Conservation (phyloP, 768 basidiomycete genomes). For the Boletus barrowsii region DNA sequence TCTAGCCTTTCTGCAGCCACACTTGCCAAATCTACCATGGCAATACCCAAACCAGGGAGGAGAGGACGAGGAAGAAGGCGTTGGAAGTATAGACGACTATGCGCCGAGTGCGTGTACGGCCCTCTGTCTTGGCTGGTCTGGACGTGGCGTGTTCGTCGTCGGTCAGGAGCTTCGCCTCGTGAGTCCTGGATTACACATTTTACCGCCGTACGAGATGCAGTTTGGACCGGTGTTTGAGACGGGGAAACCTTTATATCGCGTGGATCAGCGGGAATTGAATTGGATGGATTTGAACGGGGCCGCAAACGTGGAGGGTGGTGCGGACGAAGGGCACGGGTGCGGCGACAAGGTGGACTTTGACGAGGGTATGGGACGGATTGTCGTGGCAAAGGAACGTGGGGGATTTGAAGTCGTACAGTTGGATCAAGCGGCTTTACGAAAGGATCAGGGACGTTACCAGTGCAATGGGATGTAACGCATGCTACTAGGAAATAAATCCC, state of each 20-base stretch:
- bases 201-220: slow-evolving; percentile 31
- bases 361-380: slow-evolving; percentile 31
- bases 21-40: slow-evolving; percentile 1
- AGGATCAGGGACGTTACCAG: background rate
- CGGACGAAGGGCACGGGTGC: background rate
- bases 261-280: slow-evolving; percentile 8
- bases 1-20: slow-evolving; percentile 12
- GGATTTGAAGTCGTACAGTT: slow-evolving; percentile 29
- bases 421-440: background rate
- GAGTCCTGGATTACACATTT: slow-evolving; percentile 21
- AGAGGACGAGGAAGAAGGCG: background rate
- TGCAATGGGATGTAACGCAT: background rate
- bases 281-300: background rate
- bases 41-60: background rate
- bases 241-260: slow-evolving; percentile 16
- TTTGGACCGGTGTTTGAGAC: slow-evolving; percentile 26
- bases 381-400: slow-evolving; percentile 23
- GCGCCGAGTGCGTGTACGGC: slow-evolving; percentile 8
- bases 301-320: background rate
- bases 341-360: slow-evolving; percentile 29
- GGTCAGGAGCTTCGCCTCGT: slow-evolving; percentile 24
- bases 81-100: background rate
- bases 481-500: background rate
- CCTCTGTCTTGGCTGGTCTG: slow-evolving; percentile 25
- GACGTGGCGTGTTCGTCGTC: slow-evolving; percentile 28